These are phyloP conservation scores for Tagetes patula DNA, from an alignment of 129 eudicot species.

Conservation along the genomic window DNA sequence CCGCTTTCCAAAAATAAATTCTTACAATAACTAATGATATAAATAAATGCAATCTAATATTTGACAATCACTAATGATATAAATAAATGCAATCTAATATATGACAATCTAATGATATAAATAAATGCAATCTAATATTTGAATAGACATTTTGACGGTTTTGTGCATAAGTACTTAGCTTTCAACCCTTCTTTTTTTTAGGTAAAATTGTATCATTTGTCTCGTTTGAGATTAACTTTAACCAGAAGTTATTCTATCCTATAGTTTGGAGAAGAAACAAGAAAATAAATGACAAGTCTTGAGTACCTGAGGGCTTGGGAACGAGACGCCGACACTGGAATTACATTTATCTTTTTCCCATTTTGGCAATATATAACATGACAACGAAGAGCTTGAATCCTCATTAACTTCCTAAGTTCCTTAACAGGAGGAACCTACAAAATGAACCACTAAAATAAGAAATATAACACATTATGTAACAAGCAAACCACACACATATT, in stretches of 20 bases:
- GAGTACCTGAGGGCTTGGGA: constrained; percentile 91
- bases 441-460: constrained; percentile 14
- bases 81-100: too few species aligned
- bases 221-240: background rate
- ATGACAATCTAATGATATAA: too few species aligned
- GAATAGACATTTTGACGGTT: too few species aligned
- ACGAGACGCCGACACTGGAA: constrained; percentile 94
- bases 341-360: constrained; percentile 76
- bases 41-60: too few species aligned
- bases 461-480: background rate
- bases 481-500: constrained; percentile 1
- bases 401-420: constrained; percentile 82
- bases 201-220: background rate
- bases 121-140: too few species aligned
- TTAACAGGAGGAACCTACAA: constrained; percentile 86
- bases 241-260: background rate
- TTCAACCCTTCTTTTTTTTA: too few species aligned
- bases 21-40: too few species aligned
- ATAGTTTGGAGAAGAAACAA: background rate
- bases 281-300: background rate
- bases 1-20: too few species aligned
- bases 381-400: constrained; percentile 98
- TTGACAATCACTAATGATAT: too few species aligned
- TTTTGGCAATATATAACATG: constrained; percentile 85
- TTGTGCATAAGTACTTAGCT: too few species aligned